Evolutionary conservation across 1,284 basidiomycete species (phyloP), one percentile per base, ranked within the genome.

Genomic region (Malassezia vespertilionis): DNA sequence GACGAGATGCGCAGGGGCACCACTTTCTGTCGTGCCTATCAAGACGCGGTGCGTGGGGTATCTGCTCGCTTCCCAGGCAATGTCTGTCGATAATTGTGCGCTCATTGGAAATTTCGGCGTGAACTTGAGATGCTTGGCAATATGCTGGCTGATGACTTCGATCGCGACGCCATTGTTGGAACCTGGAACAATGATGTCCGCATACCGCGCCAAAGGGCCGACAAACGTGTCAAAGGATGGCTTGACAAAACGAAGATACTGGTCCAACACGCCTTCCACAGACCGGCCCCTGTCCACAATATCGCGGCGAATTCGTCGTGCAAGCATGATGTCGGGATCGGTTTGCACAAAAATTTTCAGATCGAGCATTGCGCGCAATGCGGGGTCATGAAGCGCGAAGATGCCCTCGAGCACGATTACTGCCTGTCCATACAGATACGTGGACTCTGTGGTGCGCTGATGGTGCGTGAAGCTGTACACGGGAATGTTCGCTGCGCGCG

Each of bases 241-340:
- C 67, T 68, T 68, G 60, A 93, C 90, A 65, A 83, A 91, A 36
- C 86, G 82, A 27, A 91, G 77, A 63, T 91, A 88, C 81, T 96
- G 91, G 60, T 90, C 83, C 12, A 97, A 76, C 40, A 95, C 80
- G 3, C 90, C 89, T 1, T 82, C 79, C 0, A 95, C 82, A 52
- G 78, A 81, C 49, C 91, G 75, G 0, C 86, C 87, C 32, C 91
- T 79, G 69, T 97, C 89, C 56, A 81, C 79, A 6, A 86, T 80
- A 63, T 97, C 91, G 46, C 91, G 77, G 56, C 80, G 77, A 52
- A 97, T 84, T 27, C 91, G 80, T 40, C 91, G 78, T 2, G 91
- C 89, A 33, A 97, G 81, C 91, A 97, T 97, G 11, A 96, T 74
- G 70, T 97, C 91, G 2, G 88, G 84, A 68, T 96, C 91, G 44